Base-by-base conservation (phyloP, 2,329 filamentous ascomycete genomes). In the Cladophialophora yegresii region DNA sequence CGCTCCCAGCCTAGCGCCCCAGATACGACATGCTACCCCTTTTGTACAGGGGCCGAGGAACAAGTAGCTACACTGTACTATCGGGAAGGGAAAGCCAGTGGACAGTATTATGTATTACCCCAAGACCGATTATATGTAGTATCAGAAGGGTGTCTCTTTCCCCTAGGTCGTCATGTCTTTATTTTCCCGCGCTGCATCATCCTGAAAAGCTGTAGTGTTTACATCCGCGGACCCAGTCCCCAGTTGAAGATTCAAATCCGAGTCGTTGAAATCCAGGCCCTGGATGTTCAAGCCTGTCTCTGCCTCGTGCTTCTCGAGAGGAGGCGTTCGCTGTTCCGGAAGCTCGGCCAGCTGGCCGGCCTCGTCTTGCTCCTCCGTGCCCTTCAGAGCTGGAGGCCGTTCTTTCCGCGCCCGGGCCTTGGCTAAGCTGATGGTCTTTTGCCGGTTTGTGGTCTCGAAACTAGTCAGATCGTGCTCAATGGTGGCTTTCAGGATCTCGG, bases 401-500 rank as follows among this genome's bases (percentile, higher is more conserved):
- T 96, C 92, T 62, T 90, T 90, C 87, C 96, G 91, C 67, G 89
- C 85, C 64, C 89, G 87, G 12, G 95, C 95, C 78, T 96, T 96
- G 61, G 89, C 85, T 6, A 99, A 85, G 28, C 90, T 95, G 61
- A 99, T 96, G 0, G 95, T 99, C 81, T 96, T 95, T 75, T 97
- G 93, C 75, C 96, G 93, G 78, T 98, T 98, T 3, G 92, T 96
- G 3, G 91, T 95, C 22, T 91, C 92, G 36, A 67, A 71, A 9
- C 89, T 86, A 3, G 85, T 85, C 72, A 86, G 80, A 71, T 99
- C 95, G 66, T 93, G 89, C 74, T 98, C 93, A 72, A 99, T 99
- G 1, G 95, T 99, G 10, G 95, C 95, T 79, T 99, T 99, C 91
- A 99, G 96, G 58, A 99, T 81, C 5, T 95, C 95, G 4, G 92